Evolutionary conservation across 2,329 filamentous ascomycete species (phyloP), one percentile per base, ranked within the genome.

Genomic region (Neopestalotiopsis sp.): DNA sequence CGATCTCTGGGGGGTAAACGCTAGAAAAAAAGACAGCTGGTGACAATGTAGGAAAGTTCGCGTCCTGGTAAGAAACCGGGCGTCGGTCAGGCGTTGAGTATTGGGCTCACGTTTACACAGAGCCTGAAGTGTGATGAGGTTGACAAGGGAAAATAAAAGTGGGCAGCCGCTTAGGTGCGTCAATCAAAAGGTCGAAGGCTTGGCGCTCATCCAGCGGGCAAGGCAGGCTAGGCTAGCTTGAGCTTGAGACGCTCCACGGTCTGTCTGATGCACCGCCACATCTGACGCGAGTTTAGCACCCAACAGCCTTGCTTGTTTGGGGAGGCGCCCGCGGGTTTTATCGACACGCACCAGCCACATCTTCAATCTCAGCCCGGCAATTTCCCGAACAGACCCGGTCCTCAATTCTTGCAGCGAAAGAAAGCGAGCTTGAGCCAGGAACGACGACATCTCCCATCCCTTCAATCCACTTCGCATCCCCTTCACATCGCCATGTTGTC

Each of bases 401-500:
- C 63, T 67, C 65, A 67, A 67, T 67, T 67, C 65, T 67, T 67
- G 65, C 65, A 67, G 66, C 57, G 59, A 67, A 42, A 60, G 40
- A 57, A 67, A 67, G 40, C 59, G 66, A 67, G 40, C 58, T 56
- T 67, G 24, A 34, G 62, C 60, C 24, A 60, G 68, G 73, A 66
- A 70, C 70, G 69, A 73, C 72, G 68, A 57, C 66, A 68, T 58
- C 66, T 40, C 67, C 45, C 67, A 70, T 71, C 68, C 73, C 73
- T 72, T 71, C 70, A 70, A 74, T 69, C 67, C 68, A 69, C 70
- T 66, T 67, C 70, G 70, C 64, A 73, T 68, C 56, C 66, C 69
- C 64, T 67, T 59, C 67, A 56, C 69, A 72, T 74, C 80, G 82
- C 76, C 80, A 90, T 90, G 88, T 82, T 89, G 80, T 88, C 87